Conservation (phyloP, 441 rosid species). For the Syzygium syzygioides region DNA sequence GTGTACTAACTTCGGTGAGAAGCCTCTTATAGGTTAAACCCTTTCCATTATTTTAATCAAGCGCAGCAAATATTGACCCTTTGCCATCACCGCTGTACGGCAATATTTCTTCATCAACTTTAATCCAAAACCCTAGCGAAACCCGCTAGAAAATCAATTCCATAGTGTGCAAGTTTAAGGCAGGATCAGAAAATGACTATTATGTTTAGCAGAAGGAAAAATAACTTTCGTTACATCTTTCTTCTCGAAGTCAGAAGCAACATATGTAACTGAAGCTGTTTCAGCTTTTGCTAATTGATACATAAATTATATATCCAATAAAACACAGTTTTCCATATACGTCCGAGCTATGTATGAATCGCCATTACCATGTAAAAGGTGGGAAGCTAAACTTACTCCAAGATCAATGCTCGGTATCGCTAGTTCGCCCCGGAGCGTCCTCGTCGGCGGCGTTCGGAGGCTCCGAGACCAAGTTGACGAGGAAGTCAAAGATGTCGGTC, state of each 20-base stretch:
- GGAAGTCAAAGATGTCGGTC: slow-evolving; percentile 60
- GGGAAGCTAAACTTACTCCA: neutral
- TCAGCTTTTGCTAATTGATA: neutral
- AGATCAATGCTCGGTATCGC: neutral
- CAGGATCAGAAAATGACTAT: no score
- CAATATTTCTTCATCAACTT: neutral
- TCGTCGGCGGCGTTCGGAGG: neutral
- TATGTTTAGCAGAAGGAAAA: no score
- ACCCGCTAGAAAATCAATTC: neutral
- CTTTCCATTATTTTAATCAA: neutral
- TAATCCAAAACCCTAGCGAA: neutral
- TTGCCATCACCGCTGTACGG: neutral
- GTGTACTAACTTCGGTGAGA: neutral
- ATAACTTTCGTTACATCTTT: neutral
- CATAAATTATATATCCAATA: neutral
- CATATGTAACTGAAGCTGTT: neutral
- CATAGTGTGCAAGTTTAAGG: neutral
- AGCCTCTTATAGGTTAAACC: neutral
- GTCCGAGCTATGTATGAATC: neutral
- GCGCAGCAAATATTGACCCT: neutral
- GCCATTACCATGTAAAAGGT: neutral
- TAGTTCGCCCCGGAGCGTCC: neutral
- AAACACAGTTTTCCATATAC: neutral
- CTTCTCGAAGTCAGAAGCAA: neutral
- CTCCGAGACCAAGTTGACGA: slow-evolving; percentile 31